These are phyloP conservation scores for Calonectria henricotiae DNA, from an alignment of 2,329 filamentous ascomycete genomes.

Conservation along the genomic window DNA sequence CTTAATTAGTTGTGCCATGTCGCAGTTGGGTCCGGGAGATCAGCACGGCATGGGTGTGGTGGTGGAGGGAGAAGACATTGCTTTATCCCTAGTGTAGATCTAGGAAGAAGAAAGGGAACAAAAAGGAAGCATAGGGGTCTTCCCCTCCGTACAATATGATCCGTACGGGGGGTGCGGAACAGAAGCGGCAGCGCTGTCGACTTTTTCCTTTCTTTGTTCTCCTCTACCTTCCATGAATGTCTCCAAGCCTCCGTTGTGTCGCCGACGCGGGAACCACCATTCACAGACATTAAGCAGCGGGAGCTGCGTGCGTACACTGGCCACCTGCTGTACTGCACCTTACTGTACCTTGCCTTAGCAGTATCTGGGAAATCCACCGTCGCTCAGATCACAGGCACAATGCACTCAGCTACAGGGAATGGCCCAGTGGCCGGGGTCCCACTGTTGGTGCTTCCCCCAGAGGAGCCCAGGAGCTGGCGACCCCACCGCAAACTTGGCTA, in stretches of 20 bases:
- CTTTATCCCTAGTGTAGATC: constrained; percentile 37
- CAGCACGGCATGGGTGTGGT: constrained; percentile 28
- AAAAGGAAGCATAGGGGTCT: constrained; percentile 14
- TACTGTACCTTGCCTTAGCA: constrained; percentile 26
- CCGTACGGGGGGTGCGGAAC: neutral
- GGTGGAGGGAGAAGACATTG: constrained; percentile 17
- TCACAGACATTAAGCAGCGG: constrained; percentile 29
- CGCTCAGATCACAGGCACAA: constrained; percentile 26
- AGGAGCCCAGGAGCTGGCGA: constrained; percentile 26
- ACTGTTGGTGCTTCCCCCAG: constrained; percentile 32
- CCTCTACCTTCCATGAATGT: constrained; percentile 12
- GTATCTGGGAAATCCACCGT: constrained; percentile 15
- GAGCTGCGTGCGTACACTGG: neutral
- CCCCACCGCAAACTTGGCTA: constrained; percentile 24
- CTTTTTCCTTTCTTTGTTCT: constrained; percentile 25
- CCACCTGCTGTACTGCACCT: constrained; percentile 21
- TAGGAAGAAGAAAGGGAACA: constrained; percentile 12
- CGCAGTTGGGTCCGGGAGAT: constrained; percentile 31
- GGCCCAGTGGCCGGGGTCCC: constrained; percentile 23
- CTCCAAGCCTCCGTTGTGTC: constrained; percentile 18
- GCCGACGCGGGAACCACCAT: constrained; percentile 21
- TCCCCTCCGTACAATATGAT: constrained; percentile 1
- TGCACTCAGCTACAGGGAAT: constrained; percentile 24
- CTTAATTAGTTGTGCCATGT: constrained; percentile 29
- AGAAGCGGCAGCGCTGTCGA: constrained; percentile 17